Evolutionary conservation across 352 stramenopile genomes (phyloP).

Genomic region (Globisporangium alternatum): DNA sequence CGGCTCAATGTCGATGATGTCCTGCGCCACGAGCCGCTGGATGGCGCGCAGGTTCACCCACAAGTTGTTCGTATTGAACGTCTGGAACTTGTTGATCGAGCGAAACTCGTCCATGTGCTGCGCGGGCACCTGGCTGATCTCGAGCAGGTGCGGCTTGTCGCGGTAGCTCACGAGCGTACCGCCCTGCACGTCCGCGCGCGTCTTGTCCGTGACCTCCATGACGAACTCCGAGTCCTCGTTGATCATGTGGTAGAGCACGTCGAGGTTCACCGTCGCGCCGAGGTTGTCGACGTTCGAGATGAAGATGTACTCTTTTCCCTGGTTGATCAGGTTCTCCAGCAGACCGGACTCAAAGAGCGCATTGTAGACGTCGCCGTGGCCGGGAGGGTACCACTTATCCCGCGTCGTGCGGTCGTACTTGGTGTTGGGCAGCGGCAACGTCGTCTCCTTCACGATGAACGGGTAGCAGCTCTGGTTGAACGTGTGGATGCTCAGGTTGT

Average conservation of each 20-base stretch:
- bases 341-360: slow-evolving; percentile 96
- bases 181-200: slow-evolving; percentile 88
- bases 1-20: slow-evolving; percentile 98
- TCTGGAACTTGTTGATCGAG: slow-evolving; percentile 94
- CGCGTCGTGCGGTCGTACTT: slow-evolving; percentile 81
- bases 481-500: slow-evolving; percentile 94
- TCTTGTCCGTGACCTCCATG: slow-evolving; percentile 98
- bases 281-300: slow-evolving; percentile 99
- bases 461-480: slow-evolving; percentile 94
- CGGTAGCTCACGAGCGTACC: slow-evolving; percentile 90
- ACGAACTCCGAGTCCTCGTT: slow-evolving; percentile 96
- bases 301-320: slow-evolving; percentile 99
- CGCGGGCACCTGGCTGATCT: slow-evolving; percentile 96
- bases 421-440: slow-evolving; percentile 83
- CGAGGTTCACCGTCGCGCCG: slow-evolving; percentile 95
- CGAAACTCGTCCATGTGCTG: slow-evolving; percentile 95
- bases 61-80: slow-evolving; percentile 99
- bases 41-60: slow-evolving; percentile 98
- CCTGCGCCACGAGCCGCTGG: slow-evolving; percentile 94
- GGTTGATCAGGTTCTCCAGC: slow-evolving; percentile 94
- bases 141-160: slow-evolving; percentile 94
- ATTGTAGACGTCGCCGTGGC: slow-evolving; percentile 99
- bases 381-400: slow-evolving; percentile 94
- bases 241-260: slow-evolving; percentile 99
- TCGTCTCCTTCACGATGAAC: slow-evolving; percentile 88